phyloP scores from a whole-genome alignment of 805 yeast species.

The Candida ortonii region DNA sequence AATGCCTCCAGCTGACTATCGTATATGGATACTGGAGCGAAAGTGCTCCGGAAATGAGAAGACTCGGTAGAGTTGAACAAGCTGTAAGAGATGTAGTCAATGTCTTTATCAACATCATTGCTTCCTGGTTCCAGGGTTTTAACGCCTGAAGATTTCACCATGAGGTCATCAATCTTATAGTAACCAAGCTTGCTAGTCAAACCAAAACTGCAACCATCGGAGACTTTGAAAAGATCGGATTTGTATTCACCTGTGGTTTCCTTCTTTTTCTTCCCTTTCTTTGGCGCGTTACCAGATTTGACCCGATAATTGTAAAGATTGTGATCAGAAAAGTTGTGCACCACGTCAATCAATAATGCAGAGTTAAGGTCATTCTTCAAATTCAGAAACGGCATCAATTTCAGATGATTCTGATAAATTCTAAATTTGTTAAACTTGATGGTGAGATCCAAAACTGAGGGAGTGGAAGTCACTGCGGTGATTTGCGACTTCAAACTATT shows the following conservation, averaged over 20 bases:
- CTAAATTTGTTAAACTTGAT: conserved; percentile 31
- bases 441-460: conserved; percentile 21
- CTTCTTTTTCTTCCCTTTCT: conserved; percentile 14
- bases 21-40: conserved; percentile 27
- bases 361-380: conserved; percentile 33
- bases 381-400: conserved; percentile 33
- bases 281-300: conserved; percentile 8
- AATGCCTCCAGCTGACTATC: conserved; percentile 36
- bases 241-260: conserved; percentile 16
- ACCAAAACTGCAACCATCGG: conserved; percentile 42
- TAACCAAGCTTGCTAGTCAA: conserved; percentile 40
- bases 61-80: conserved; percentile 33
- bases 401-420: conserved; percentile 31
- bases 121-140: conserved; percentile 2
- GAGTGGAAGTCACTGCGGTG: conserved; percentile 9
- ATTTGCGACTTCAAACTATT: conserved; percentile 26
- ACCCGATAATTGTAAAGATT: conserved; percentile 16
- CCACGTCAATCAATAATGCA: conserved; percentile 30
- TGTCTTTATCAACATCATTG: conserved; percentile 22
- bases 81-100: conserved; percentile 24
- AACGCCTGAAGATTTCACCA: conserved; percentile 25
- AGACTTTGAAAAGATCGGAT: conserved; percentile 34
- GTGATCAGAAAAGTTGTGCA: conserved; percentile 31
- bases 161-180: conserved; percentile 32
- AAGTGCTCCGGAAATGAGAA: conserved; percentile 28